phyloP scores from a whole-genome alignment of 2,329 filamentous ascomycete species.

The Neofusicoccum sp. region DNA sequence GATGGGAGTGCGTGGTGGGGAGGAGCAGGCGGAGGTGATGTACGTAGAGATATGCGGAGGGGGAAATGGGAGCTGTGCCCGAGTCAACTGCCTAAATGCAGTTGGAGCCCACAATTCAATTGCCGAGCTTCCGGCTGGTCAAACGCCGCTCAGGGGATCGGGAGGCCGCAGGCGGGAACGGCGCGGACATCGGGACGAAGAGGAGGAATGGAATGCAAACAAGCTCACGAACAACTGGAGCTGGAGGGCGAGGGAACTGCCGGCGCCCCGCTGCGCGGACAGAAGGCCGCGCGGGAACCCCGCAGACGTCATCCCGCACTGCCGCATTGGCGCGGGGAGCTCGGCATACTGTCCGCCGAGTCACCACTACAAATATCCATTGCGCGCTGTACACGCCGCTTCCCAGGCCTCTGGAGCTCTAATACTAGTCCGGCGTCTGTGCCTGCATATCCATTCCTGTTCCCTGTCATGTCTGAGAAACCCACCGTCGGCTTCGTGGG shows the following conservation, averaged over 20 bases:
- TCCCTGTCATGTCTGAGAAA: conserved; percentile 29
- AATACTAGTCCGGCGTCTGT: neutral
- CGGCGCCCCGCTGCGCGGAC: conserved; percentile 1
- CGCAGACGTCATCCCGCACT: conserved; percentile 10
- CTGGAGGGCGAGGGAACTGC: neutral
- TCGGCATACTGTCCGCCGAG: conserved; percentile 7
- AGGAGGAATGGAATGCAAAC: neutral
- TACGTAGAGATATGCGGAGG: too few relatives aligned
- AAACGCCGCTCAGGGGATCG: too few relatives aligned
- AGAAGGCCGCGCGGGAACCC: conserved; percentile 7
- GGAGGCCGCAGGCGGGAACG: neutral
- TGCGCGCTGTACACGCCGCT: neutral
- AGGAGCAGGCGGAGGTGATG: too few relatives aligned
- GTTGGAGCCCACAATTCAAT: too few relatives aligned
- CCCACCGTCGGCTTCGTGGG: conserved; percentile 65
- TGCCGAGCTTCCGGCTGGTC: too few relatives aligned
- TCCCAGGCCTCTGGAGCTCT: neutral
- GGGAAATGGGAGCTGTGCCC: too few relatives aligned
- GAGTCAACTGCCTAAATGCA: too few relatives aligned
- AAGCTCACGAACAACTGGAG: conserved; percentile 11
- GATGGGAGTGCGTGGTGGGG: neutral
- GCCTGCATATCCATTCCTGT: neutral
- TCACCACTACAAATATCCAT: conserved; percentile 5
- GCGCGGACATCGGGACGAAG: neutral
- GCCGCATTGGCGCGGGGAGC: conserved; percentile 1